Conservation (phyloP, 371 early-diverging fungal species). For the Zancudomyces culisetae region DNA sequence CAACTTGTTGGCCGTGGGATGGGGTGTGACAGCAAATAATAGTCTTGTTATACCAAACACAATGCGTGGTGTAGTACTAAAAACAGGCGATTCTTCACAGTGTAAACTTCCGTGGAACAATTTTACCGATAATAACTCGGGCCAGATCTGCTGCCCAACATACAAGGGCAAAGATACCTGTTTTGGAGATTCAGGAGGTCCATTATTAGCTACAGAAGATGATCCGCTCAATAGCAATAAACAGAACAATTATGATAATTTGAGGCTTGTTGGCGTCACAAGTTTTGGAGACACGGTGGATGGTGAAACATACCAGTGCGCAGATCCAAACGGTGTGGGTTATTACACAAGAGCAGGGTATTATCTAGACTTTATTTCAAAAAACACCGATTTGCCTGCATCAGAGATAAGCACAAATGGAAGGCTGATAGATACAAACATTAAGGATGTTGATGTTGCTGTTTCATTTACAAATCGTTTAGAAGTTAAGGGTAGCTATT, state of each 20-base stretch:
- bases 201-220: slow-evolving; percentile 9
- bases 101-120: slow-evolving; percentile 3
- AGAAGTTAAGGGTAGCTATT: too few relatives aligned
- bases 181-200: slow-evolving; percentile 27
- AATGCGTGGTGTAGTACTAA: slow-evolving; percentile 13
- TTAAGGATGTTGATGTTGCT: too few relatives aligned
- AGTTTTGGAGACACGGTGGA: slow-evolving; percentile 12
- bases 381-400: slow-evolving; percentile 1
- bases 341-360: slow-evolving; percentile 13
- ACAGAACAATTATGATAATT: background rate
- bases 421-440: background rate
- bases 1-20: slow-evolving; percentile 18
- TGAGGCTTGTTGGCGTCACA: slow-evolving; percentile 15
- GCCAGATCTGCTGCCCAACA: slow-evolving; percentile 18
- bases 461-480: too few relatives aligned
- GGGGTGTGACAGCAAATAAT: slow-evolving; percentile 12
- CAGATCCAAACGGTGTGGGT: slow-evolving; percentile 10
- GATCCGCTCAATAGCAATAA: background rate
- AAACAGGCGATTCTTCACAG: slow-evolving; percentile 4
- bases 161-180: slow-evolving; percentile 24
- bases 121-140: slow-evolving; percentile 4
- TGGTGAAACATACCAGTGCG: slow-evolving; percentile 9
- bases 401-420: slow-evolving; percentile 3
- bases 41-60: background rate
- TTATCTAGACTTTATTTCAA: slow-evolving; percentile 15